phyloP scores from a whole-genome alignment of 345 rosid genomes.

The Tarenaya hassleriana region DNA sequence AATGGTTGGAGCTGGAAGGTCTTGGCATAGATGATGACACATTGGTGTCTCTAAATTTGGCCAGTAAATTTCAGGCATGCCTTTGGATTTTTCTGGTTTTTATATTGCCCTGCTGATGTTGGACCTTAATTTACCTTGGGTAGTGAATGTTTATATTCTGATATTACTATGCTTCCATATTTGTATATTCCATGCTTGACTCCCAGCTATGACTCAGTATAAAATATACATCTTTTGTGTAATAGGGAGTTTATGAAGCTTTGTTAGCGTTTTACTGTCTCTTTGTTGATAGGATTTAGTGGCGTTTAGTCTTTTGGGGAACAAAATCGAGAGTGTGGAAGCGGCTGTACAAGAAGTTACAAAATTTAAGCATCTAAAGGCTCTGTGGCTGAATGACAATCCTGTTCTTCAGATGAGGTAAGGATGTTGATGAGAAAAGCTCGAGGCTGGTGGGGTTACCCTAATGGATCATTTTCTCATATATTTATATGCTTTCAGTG shows the following conservation, averaged over 20 bases:
- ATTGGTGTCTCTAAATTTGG: constrained; percentile 50
- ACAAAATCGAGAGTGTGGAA: constrained; percentile 56
- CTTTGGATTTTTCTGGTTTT: constrained; percentile 1
- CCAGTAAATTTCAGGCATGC: constrained; percentile 57
- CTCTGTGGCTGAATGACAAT: constrained; percentile 81
- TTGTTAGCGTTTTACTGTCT: constrained; percentile 7
- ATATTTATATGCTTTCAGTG: constrained; percentile 36
- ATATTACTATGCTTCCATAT: background rate
- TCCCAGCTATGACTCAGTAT: background rate
- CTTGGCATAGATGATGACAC: constrained; percentile 51
- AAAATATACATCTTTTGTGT: background rate
- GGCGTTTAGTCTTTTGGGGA: constrained; percentile 75
- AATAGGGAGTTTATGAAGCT: constrained; percentile 16
- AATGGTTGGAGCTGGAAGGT: constrained; percentile 92
- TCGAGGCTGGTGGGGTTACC: constrained; percentile 11
- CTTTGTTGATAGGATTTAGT: constrained; percentile 49
- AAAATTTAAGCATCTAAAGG: constrained; percentile 61
- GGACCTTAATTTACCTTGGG: background rate
- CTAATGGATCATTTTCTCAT: constrained; percentile 11
- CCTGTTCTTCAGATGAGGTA: constrained; percentile 57
- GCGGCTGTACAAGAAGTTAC: constrained; percentile 50
- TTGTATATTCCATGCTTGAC: background rate
- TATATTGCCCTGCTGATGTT: background rate
- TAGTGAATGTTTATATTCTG: background rate
- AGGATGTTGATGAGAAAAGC: constrained; percentile 9